Evolutionary conservation across 2,329 filamentous ascomycete genomes (phyloP), one percentile per base, ranked within the genome.

Genomic region (Cercospora janseana): DNA sequence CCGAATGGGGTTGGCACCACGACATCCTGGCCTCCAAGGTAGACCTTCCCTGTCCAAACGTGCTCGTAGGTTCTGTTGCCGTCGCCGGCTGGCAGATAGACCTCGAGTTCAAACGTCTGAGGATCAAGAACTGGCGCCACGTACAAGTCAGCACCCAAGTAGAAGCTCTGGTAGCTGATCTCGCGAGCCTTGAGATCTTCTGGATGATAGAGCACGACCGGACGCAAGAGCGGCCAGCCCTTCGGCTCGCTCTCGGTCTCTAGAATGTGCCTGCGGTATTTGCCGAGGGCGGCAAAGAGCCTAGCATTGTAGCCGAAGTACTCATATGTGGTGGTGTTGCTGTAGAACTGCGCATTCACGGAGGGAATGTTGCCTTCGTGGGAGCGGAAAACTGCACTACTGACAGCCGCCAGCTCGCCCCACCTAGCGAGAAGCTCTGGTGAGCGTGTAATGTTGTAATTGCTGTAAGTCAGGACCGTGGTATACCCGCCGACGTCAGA

Each of bases 401-500:
- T 62, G 15, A 70, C 64, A 1, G 68, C 67, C 2, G 64, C 60
- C 9, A 70, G 55, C 46, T 70, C 68, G 6, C 67, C 67, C 68
- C 68, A 70, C 24, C 68, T 63, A 9, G 67, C 68, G 6, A 70
- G 60, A 2, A 70, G 60, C 42, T 67, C 67, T 0, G 68, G 59
- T 1, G 63, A 62, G 7, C 68, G 65, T 26, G 67, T 69, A 31
- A 70, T 59, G 49, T 66, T 63, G 28, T 59, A 67, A 46, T 59
- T 34, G 46, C 52, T 29, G 50, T 60, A 54, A 16, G 58, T 63
- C 27, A 66, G 55, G 18, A 64, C 63, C 10, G 61, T 66, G 10
- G 68, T 69, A 53, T 70, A 70, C 23, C 68, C 68, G 37, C 68
- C 68, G 13, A 69, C 62, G 45, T 70, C 68, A 3, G 63, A 63